Evolutionary conservation across 139 green algal species (phyloP).

Genomic region (Pleodorina starrii): DNA sequence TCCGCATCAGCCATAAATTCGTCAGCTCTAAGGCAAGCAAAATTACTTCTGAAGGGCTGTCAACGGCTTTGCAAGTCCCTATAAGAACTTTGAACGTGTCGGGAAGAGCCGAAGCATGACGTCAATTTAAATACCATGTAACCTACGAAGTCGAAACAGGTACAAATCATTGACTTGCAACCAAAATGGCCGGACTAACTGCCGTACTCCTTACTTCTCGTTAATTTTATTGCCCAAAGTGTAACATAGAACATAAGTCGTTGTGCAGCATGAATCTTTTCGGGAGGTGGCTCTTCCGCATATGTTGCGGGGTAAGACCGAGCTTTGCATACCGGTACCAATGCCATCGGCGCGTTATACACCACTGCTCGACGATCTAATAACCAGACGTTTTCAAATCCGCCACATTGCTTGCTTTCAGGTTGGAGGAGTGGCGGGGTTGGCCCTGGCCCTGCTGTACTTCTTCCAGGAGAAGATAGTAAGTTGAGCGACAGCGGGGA

Average conservation of each 20-base stretch:
- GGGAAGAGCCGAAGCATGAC: neutral
- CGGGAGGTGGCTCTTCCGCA: conserved; percentile 47
- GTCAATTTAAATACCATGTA: no score
- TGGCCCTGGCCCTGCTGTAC: conserved; percentile 79
- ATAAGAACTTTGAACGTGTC: neutral
- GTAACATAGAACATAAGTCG: neutral
- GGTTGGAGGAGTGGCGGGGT: conserved; percentile 65
- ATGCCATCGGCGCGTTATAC: no score
- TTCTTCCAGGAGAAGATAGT: conserved; percentile 88
- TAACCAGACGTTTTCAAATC: no score
- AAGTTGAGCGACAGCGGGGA: neutral
- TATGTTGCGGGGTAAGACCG: conserved; percentile 49
- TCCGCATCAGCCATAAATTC: conserved; percentile 16
- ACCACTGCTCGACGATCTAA: no score
- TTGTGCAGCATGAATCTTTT: conserved; percentile 31
- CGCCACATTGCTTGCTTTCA: conserved; percentile 38
- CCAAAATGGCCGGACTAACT: no score
- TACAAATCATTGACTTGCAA: no score
- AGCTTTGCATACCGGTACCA: no score
- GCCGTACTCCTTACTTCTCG: neutral
- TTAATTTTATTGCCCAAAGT: no score
- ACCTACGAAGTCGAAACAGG: no score
- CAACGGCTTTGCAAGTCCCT: neutral
- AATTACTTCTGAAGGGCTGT: neutral
- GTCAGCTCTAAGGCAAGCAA: neutral